phyloP scores from a whole-genome alignment of 192 early-diverging fungal genomes.

The Coemansia sp. region DNA sequence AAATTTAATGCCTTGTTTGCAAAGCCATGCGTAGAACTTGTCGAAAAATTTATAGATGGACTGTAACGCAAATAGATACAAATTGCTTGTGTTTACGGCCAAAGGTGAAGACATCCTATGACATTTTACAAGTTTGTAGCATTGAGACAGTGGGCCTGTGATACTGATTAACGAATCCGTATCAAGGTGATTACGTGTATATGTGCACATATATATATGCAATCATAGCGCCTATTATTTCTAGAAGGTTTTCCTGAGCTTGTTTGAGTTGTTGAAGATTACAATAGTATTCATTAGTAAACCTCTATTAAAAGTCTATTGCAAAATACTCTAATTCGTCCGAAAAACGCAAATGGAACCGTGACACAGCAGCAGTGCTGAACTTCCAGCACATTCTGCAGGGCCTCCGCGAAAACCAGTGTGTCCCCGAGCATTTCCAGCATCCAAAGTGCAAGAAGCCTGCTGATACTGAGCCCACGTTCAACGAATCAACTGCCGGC shows the following conservation, averaged over 20 bases:
- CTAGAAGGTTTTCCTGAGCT: too few relatives aligned
- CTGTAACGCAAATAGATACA: slow-evolving; percentile 24
- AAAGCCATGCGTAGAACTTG: slow-evolving; percentile 56
- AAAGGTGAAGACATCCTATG: slow-evolving; percentile 12
- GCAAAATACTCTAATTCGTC: not conserved
- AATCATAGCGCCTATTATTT: too few relatives aligned
- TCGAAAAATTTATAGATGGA: slow-evolving; percentile 45
- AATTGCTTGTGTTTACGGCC: slow-evolving; percentile 13
- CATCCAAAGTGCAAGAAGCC: too few relatives aligned
- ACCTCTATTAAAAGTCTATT: not conserved
- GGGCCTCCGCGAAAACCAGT: too few relatives aligned
- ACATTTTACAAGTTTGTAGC: slow-evolving; percentile 26
- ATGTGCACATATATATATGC: too few relatives aligned
- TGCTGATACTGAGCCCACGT: too few relatives aligned
- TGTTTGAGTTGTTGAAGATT: too few relatives aligned
- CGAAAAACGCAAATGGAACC: not conserved
- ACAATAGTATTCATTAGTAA: too few relatives aligned
- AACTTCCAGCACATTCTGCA: not conserved
- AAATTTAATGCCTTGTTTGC: slow-evolving; percentile 49
- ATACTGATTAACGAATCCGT: too few relatives aligned
- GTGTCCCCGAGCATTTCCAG: too few relatives aligned
- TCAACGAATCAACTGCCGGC: too few relatives aligned
- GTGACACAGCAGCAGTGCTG: not conserved
- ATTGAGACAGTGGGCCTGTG: slow-evolving; percentile 16
- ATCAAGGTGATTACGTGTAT: slow-evolving; percentile 16